Evolutionary conservation across 345 rosid genomes (phyloP), one percentile per base, ranked within the genome.

Genomic region (Balakata baccata): DNA sequence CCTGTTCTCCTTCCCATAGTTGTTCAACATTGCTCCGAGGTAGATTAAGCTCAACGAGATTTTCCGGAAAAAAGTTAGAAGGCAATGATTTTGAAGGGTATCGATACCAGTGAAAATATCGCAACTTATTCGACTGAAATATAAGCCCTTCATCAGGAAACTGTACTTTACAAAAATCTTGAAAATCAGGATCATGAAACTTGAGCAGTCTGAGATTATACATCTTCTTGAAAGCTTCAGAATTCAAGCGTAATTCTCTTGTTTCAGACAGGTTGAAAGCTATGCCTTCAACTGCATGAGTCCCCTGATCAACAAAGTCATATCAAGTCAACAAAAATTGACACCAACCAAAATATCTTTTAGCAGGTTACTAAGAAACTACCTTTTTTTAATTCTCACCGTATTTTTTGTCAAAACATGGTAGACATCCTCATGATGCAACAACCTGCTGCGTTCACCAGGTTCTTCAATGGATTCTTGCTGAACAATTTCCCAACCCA

Each of bases 1-100:
- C 77, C 77, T 54, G 53, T 0, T 12, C 23, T 23, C 54, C 71
- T 41, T 23, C 29, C 70, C 64, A 73, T 0, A 73, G 64, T 39
- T 73, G 9, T 50, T 51, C 37, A 64, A 53, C 29, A 3, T 16
- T 23, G 54, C 77, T 54, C 14, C 1, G 0, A 6, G 64, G 16
- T 10, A 74, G 63, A 16, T 18, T 25, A 16, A 74, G 59, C 3
- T 20, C 54, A n/a, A 65, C 43, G 9, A 74, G 77, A 6, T 54
- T 64, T 45, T 64, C 64, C 14, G 17, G 62, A 64, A 1, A 20
- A 29, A 74, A 74, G 11, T 41, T 43, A 20, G 23, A 39, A 43
- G 70, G 70, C 25, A 64, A 25, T 22, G 53, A 37, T 39, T 45
- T 64, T 11, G 8, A 18, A 54, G 77, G 70, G 56, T 49, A 74